These are phyloP conservation scores for Botryosphaeria dothidea DNA, from an alignment of 2,329 filamentous ascomycete species.

Conservation along the genomic window DNA sequence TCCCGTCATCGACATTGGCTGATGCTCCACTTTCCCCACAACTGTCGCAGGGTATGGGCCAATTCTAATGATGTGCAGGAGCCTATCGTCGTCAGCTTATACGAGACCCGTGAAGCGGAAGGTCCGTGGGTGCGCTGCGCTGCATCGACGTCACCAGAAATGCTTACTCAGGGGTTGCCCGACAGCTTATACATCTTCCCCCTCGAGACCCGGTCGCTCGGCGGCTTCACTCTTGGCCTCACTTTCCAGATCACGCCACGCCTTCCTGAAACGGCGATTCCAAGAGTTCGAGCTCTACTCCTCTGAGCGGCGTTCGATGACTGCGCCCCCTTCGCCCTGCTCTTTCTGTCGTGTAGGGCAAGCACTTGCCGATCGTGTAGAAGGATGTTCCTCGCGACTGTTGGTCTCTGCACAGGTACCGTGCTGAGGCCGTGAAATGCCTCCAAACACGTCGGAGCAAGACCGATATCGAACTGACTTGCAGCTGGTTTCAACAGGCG, in stretches of 20 bases:
- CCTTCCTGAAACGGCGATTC: slow-evolving; percentile 11
- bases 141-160: not conserved
- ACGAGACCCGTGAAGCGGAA: slow-evolving; percentile 6
- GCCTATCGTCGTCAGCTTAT: slow-evolving; percentile 15
- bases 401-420: slow-evolving; percentile 11
- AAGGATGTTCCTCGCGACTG: not conserved
- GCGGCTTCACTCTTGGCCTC: slow-evolving; percentile 3
- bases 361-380: not conserved
- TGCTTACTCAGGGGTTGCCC: slow-evolving; percentile 11
- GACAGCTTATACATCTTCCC: slow-evolving; percentile 6
- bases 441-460: not conserved
- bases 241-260: slow-evolving; percentile 7
- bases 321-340: not conserved
- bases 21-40: slow-evolving; percentile 14
- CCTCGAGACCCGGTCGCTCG: not conserved
- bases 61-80: slow-evolving; percentile 14
- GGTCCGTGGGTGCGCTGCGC: slow-evolving; percentile 1
- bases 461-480: slow-evolving; percentile 14
- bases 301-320: not conserved
- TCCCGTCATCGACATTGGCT: slow-evolving; percentile 4
- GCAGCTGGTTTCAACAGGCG: slow-evolving; percentile 12
- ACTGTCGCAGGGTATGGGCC: not conserved
- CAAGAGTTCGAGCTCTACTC: not conserved
- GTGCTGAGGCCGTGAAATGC: slow-evolving; percentile 2
- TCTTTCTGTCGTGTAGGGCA: not conserved